phyloP scores from a whole-genome alignment of 768 basidiomycete species.

The Austroboletus festivus region DNA sequence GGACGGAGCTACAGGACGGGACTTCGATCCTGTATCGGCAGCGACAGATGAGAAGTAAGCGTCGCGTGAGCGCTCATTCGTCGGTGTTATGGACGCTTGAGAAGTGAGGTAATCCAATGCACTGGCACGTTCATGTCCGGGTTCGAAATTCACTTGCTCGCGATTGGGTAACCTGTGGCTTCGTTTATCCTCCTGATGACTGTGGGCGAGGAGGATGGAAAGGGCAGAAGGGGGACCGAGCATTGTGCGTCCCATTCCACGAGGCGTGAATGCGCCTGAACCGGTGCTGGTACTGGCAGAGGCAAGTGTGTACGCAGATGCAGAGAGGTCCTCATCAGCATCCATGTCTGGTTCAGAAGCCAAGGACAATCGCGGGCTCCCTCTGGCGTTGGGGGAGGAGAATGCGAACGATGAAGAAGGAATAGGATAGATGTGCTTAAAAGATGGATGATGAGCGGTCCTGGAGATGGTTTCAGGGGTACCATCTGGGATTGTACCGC shows the following conservation, averaged over 20 bases:
- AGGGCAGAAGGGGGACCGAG: slow-evolving; percentile 31
- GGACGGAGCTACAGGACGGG: background rate
- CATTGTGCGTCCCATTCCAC: slow-evolving; percentile 18
- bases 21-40: background rate
- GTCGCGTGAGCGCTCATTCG: slow-evolving; percentile 11
- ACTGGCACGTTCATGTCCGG: background rate
- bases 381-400: slow-evolving; percentile 20
- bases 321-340: slow-evolving; percentile 22
- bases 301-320: slow-evolving; percentile 30
- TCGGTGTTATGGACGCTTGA: slow-evolving; percentile 18
- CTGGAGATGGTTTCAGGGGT: slow-evolving; percentile 23
- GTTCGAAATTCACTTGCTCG: background rate
- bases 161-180: background rate
- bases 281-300: slow-evolving; percentile 11
- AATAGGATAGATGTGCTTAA: slow-evolving; percentile 16
- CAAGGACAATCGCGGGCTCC: slow-evolving; percentile 24
- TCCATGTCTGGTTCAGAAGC: slow-evolving; percentile 25
- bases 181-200: slow-evolving; percentile 5
- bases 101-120: slow-evolving; percentile 8
- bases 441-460: slow-evolving; percentile 6
- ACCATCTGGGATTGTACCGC: slow-evolving; percentile 20
- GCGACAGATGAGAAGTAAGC: slow-evolving; percentile 4
- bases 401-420: slow-evolving; percentile 26
- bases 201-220: slow-evolving; percentile 35
- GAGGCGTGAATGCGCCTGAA: slow-evolving; percentile 22